These are phyloP conservation scores for Simplicillium aogashimaense DNA, from an alignment of 2,329 filamentous ascomycete species.

Conservation along the genomic window DNA sequence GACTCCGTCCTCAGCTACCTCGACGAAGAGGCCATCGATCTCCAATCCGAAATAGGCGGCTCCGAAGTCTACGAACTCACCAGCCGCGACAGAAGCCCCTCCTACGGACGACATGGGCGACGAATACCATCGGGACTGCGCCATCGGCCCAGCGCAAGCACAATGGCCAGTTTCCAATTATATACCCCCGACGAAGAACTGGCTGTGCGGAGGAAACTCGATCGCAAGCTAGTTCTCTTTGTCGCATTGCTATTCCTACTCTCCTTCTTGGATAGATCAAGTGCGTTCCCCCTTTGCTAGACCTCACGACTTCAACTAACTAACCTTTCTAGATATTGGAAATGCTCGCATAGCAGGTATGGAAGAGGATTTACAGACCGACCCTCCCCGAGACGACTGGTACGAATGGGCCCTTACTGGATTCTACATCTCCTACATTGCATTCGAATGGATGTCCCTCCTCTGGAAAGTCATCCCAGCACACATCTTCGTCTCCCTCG, in stretches of 20 bases:
- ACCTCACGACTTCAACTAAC: neutral
- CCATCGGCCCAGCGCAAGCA: constrained; percentile 10
- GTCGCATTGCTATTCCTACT: constrained; percentile 76
- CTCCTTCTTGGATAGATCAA: constrained; percentile 78
- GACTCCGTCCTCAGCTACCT: constrained; percentile 14
- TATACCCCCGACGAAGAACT: constrained; percentile 61
- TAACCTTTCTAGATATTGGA: constrained; percentile 40
- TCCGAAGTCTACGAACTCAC: constrained; percentile 23
- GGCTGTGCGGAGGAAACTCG: constrained; percentile 63
- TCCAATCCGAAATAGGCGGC: constrained; percentile 19
- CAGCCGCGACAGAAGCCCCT: constrained; percentile 2
- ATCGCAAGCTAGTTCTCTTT: constrained; percentile 68
- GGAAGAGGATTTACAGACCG: constrained; percentile 48
- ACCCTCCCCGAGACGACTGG: constrained; percentile 31
- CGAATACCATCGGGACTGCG: constrained; percentile 5
- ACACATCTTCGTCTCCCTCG: constrained; percentile 46
- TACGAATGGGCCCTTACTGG: constrained; percentile 52
- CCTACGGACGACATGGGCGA: neutral
- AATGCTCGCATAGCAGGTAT: constrained; percentile 56
- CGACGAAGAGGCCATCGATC: constrained; percentile 7
- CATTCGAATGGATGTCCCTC: constrained; percentile 55
- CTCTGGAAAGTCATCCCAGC: constrained; percentile 51
- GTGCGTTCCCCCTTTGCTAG: constrained; percentile 33
- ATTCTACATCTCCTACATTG: constrained; percentile 55
- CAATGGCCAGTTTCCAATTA: constrained; percentile 25